Evolutionary conservation across 768 basidiomycete species (phyloP).

Genomic region (Megacollybia marginata): DNA sequence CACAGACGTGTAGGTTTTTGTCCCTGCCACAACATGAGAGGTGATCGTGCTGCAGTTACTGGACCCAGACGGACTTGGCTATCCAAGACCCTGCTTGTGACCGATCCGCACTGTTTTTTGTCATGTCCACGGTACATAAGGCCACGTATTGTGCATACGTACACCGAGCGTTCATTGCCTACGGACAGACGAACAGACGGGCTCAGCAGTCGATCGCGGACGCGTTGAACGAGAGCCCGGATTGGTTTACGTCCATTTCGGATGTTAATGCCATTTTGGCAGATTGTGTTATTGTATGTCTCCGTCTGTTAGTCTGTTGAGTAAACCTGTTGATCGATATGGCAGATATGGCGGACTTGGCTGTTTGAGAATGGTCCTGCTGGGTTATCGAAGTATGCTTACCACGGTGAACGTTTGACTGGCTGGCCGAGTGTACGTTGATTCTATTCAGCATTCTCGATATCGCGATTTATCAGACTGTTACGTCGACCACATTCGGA

Average conservation of each 20-base stretch:
- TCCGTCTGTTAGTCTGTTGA: neutral
- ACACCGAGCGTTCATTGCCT: neutral
- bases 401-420: neutral
- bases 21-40: neutral
- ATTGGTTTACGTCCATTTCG: slow-evolving; percentile 3
- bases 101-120: neutral
- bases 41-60: neutral
- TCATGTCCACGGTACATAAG: neutral
- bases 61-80: neutral
- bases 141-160: neutral
- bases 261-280: slow-evolving; percentile 2
- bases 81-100: neutral
- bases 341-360: neutral
- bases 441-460: slow-evolving; percentile 1
- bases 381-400: neutral
- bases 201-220: neutral
- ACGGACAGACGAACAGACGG: neutral
- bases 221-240: neutral
- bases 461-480: slow-evolving; percentile 1
- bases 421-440: neutral
- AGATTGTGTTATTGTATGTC: slow-evolving; percentile 1
- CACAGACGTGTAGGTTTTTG: neutral
- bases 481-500: neutral
- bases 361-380: neutral
- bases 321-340: neutral